Evolutionary conservation across 2,329 filamentous ascomycete genomes (phyloP).

Genomic region (Apiospora phragmitis): DNA sequence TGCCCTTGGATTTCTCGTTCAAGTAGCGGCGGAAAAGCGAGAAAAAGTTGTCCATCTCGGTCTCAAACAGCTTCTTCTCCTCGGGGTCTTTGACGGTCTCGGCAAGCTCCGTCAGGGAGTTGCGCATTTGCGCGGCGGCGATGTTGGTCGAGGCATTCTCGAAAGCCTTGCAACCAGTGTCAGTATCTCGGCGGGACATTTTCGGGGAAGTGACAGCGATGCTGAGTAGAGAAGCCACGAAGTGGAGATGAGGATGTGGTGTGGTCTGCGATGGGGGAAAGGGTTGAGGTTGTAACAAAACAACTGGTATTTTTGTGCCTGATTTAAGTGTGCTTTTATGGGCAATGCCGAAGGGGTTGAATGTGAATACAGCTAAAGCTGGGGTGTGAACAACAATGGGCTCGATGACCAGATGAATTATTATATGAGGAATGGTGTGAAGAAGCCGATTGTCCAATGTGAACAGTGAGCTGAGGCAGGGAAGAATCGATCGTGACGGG

Average conservation of each 20-base stretch:
- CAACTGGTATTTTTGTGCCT: background rate
- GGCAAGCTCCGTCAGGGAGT: slow-evolving; percentile 87
- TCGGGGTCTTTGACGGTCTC: slow-evolving; percentile 84
- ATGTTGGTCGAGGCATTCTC: slow-evolving; percentile 99
- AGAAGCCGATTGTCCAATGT: background rate
- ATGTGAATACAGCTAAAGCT: background rate
- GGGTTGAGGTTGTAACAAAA: background rate
- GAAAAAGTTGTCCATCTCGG: slow-evolving; percentile 99
- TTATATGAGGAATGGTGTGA: background rate
- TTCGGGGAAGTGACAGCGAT: background rate
- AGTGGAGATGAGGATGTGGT: background rate
- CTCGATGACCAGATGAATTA: background rate
- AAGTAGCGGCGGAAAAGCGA: slow-evolving; percentile 96
- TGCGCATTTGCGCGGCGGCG: slow-evolving; percentile 98
- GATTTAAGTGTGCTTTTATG: background rate
- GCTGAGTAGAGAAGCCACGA: slow-evolving; percentile 3
- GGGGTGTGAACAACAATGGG: background rate
- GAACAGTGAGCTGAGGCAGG: background rate
- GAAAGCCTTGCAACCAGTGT: slow-evolving; percentile 69
- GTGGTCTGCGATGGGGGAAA: background rate
- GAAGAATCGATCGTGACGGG: background rate
- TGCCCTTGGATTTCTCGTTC: slow-evolving; percentile 99
- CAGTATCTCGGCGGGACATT: slow-evolving; percentile 12
- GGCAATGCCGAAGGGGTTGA: background rate
- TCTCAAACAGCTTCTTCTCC: slow-evolving; percentile 93